Percentiles rank a stretch among this genome's conserved stretches.
These are phyloP conservation scores for Fusarium transvaalense DNA, from an alignment of 2,329 filamentous ascomycete species.

Conservation along the genomic window DNA sequence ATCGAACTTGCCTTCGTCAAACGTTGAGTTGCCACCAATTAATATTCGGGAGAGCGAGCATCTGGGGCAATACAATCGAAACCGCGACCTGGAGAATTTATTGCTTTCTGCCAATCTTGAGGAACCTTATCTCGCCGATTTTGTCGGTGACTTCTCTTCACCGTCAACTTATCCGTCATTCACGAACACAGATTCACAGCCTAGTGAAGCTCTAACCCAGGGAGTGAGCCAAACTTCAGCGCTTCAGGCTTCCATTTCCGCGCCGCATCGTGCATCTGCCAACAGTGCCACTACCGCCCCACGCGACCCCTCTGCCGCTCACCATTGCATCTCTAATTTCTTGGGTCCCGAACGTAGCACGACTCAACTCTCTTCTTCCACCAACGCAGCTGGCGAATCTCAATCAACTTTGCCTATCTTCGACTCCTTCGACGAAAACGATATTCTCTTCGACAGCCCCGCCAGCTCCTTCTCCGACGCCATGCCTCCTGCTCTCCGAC, in stretches of 20 bases:
- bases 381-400: constrained; percentile 44
- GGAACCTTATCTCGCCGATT: constrained; percentile 44
- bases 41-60: constrained; percentile 4
- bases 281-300: constrained; percentile 34
- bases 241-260: constrained; percentile 38
- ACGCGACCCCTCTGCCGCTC: constrained; percentile 39
- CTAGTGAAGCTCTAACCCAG: constrained; percentile 21
- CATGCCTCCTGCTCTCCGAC: constrained; percentile 47
- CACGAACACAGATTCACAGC: constrained; percentile 31
- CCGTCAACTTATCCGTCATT: constrained; percentile 54
- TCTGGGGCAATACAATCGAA: constrained; percentile 1
- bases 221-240: constrained; percentile 25
- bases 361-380: constrained; percentile 41
- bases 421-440: constrained; percentile 49
- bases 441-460: constrained; percentile 43
- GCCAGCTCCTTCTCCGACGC: constrained; percentile 49
- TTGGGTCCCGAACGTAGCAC: constrained; percentile 39
- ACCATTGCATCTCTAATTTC: constrained; percentile 32
- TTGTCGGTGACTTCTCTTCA: constrained; percentile 53
- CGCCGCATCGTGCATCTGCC: constrained; percentile 29
- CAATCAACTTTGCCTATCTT: constrained; percentile 47
- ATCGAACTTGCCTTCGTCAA: constrained; percentile 12
- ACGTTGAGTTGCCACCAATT: constrained; percentile 18
- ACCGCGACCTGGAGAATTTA: constrained; percentile 14
- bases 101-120: constrained; percentile 33